A percentile compares a stretch with the other conserved stretches of the same genome.
Conservation (phyloP, 2,329 filamentous ascomycete genomes). For the Geoglossum cookeanum region DNA sequence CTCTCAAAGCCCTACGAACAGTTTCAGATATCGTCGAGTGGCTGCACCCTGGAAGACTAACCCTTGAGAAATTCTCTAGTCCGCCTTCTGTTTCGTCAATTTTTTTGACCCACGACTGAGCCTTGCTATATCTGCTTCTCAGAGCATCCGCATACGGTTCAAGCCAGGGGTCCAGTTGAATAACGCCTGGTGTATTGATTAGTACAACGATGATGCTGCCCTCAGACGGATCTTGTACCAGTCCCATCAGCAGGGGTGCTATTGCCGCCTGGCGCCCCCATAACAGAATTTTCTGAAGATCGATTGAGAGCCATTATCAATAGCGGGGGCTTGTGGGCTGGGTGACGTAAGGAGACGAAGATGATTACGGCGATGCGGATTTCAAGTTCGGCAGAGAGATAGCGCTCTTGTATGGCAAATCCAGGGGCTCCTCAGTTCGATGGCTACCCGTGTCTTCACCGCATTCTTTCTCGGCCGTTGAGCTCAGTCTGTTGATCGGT, state of each 20-base stretch:
- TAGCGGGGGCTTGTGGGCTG: not conserved
- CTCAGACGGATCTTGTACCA: constrained; percentile 6
- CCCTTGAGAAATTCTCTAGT: constrained; percentile 76
- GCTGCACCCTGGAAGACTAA: constrained; percentile 17
- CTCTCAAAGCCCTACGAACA: constrained; percentile 54
- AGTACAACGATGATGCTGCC: not conserved
- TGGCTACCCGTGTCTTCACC: not conserved
- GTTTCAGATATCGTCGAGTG: constrained; percentile 1
- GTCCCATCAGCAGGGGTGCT: constrained; percentile 15
- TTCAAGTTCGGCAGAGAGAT: not conserved
- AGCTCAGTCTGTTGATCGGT: not conserved
- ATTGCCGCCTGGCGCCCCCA: constrained; percentile 11
- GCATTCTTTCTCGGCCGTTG: too few relatives aligned
- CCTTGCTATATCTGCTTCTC: constrained; percentile 55
- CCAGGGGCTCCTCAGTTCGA: too few relatives aligned
- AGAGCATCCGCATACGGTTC: constrained; percentile 65
- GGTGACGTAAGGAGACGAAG: not conserved
- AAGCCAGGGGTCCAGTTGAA: constrained; percentile 77
- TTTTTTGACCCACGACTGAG: constrained; percentile 69
- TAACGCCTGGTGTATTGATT: constrained; percentile 43
- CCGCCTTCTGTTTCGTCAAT: constrained; percentile 76
- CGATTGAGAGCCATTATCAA: constrained; percentile 12
- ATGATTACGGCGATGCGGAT: not conserved
- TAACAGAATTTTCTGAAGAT: constrained; percentile 15
- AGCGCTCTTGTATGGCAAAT: not conserved